Conservation (phyloP, 2,329 filamentous ascomycete species). For the Sordariomycetes sp. region DNA sequence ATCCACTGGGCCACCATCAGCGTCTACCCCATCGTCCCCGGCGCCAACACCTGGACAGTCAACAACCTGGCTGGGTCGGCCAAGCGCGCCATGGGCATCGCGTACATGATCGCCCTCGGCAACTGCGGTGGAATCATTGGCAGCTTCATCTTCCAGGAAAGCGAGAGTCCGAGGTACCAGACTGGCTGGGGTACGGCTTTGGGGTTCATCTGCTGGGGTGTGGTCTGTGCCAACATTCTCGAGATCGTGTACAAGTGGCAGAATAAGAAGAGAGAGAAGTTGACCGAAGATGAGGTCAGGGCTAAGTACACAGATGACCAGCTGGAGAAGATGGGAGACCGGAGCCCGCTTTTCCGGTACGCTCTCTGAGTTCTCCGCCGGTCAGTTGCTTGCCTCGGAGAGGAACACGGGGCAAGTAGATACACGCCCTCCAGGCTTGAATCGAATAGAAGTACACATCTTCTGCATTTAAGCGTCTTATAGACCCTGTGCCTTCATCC, state of each 20-base stretch:
- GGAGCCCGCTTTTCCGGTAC: constrained; percentile 18
- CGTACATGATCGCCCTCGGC: constrained; percentile 16
- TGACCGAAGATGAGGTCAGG: constrained; percentile 14
- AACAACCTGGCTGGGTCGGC: constrained; percentile 22
- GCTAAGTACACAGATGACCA: constrained; percentile 18
- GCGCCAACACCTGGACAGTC: constrained; percentile 24
- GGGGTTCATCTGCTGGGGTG: constrained; percentile 10
- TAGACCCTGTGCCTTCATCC: too few relatives aligned
- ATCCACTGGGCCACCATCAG: constrained; percentile 27
- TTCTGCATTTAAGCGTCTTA: too few relatives aligned
- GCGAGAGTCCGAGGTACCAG: constrained; percentile 14
- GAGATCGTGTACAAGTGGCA: constrained; percentile 11
- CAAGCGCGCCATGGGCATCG: constrained; percentile 25
- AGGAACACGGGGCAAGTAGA: too few relatives aligned
- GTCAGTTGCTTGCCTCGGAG: too few relatives aligned
- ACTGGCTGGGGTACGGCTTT: constrained; percentile 14
- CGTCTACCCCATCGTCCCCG: constrained; percentile 23
- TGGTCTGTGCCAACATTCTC: constrained; percentile 8
- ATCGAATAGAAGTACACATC: too few relatives aligned
- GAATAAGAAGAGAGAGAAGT: constrained; percentile 14
- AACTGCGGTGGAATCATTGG: constrained; percentile 14
- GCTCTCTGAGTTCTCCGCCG: constrained; percentile 8
- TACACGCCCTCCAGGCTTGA: too few relatives aligned
- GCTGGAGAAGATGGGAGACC: constrained; percentile 20
- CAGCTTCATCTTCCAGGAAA: constrained; percentile 13